Percentiles rank a stretch among this genome's conserved stretches.
Conservation (phyloP, 139 green algal species). For the Picochlorum sp. region DNA sequence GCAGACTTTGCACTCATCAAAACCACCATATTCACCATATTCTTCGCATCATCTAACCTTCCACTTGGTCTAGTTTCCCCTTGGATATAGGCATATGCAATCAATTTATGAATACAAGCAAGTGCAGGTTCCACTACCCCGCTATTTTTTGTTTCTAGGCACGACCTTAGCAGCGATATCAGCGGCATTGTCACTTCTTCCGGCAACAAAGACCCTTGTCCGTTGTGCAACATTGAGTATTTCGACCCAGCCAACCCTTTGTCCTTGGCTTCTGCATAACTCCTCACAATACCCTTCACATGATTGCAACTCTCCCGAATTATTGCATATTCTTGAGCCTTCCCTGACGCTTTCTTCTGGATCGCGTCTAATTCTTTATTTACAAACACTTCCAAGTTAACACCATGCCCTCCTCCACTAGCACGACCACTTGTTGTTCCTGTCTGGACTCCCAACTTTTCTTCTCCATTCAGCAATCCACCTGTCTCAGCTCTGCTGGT, state of each 20-base stretch:
- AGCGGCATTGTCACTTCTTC: conserved; percentile 28
- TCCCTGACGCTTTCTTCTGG: conserved; percentile 20
- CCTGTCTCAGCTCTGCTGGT: too few relatives aligned
- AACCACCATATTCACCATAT: conserved; percentile 35
- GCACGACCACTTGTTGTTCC: not conserved
- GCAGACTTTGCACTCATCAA: conserved; percentile 53
- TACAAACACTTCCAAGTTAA: conserved; percentile 5
- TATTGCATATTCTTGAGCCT: conserved; percentile 41
- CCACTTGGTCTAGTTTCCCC: conserved; percentile 39
- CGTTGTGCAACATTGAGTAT: conserved; percentile 19
- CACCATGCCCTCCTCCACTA: not conserved
- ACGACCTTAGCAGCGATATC: conserved; percentile 56
- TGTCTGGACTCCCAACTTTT: too few relatives aligned
- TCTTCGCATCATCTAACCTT: conserved; percentile 35
- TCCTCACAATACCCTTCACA: conserved; percentile 37
- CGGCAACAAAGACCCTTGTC: conserved; percentile 10
- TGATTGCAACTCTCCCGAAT: conserved; percentile 51
- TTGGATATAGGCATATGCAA: conserved; percentile 68
- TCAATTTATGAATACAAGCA: conserved; percentile 82
- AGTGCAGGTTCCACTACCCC: conserved; percentile 62
- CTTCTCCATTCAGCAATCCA: too few relatives aligned
- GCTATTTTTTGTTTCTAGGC: conserved; percentile 29
- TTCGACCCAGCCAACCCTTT: conserved; percentile 13
- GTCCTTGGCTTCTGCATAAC: not conserved
- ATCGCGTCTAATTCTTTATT: conserved; percentile 4